Percentiles rank a stretch among this genome's conserved stretches.
These are phyloP conservation scores for Erigeron canadensis DNA, from an alignment of 129 eudicot genomes.

Conservation along the genomic window DNA sequence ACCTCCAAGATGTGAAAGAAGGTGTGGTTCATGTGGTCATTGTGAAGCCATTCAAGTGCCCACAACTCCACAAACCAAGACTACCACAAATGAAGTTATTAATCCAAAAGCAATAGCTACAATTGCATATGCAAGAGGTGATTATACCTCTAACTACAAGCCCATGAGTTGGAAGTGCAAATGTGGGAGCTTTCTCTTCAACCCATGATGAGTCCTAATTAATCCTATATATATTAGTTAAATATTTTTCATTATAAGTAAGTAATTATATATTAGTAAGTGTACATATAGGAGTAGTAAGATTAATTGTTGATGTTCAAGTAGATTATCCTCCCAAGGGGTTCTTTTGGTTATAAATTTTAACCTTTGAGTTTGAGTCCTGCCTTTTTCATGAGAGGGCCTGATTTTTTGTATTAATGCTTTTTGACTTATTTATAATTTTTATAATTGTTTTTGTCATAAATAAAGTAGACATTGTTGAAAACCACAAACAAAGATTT, in stretches of 20 bases:
- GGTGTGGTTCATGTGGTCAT: conserved; percentile 74
- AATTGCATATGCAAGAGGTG: conserved; percentile 53
- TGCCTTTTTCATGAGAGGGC: conserved; percentile 30
- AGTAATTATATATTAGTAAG: conserved; percentile 24
- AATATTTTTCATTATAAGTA: neutral
- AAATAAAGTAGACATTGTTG: conserved; percentile 16
- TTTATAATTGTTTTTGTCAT: conserved; percentile 19
- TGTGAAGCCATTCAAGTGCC: conserved; percentile 95
- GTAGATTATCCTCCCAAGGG: conserved; percentile 4
- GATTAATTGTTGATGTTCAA: conserved; percentile 1
- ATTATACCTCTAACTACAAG: conserved; percentile 68
- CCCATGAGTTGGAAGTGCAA: conserved; percentile 95
- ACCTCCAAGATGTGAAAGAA: conserved; percentile 84
- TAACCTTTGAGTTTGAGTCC: neutral
- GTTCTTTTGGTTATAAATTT: neutral
- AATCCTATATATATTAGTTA: neutral
- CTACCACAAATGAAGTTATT: conserved; percentile 22
- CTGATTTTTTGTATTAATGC: conserved; percentile 25
- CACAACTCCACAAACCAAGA: conserved; percentile 55
- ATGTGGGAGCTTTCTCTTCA: conserved; percentile 78
- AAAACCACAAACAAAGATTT: conserved; percentile 13
- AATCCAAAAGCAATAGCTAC: conserved; percentile 31
- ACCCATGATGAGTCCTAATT: conserved; percentile 47
- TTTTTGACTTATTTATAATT: conserved; percentile 18
- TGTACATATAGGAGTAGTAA: conserved; percentile 30